phyloP scores from a whole-genome alignment of 257 asterid genomes.

The Buddleja alternifolia region DNA sequence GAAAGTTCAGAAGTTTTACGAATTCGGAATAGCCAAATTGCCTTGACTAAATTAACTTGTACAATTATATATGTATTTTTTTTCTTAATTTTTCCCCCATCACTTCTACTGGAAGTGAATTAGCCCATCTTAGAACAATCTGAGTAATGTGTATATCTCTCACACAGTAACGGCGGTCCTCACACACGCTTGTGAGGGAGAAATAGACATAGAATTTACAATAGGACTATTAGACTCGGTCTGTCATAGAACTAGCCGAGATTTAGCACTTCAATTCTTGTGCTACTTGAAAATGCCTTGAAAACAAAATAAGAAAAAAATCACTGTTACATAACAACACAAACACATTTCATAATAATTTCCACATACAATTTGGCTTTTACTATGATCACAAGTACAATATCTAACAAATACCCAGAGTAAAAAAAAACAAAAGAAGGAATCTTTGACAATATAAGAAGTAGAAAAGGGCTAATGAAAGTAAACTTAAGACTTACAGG shows the following conservation, averaged over 20 bases:
- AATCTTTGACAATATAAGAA: neutral
- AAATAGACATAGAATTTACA: too few species aligned
- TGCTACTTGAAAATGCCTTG: too few species aligned
- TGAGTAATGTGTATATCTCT: too few species aligned
- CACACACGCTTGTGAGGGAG: too few species aligned
- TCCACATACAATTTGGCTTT: neutral
- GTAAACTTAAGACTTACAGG: conserved; percentile 41
- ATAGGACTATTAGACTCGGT: too few species aligned
- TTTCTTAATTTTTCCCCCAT: neutral
- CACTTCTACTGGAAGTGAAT: neutral
- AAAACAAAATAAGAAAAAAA: too few species aligned
- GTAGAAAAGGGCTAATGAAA: neutral
- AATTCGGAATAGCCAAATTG: neutral
- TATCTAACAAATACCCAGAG: neutral
- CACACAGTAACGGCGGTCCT: too few species aligned
- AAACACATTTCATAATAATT: neutral
- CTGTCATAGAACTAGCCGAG: too few species aligned
- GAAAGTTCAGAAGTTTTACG: conserved; percentile 5
- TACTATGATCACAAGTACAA: neutral
- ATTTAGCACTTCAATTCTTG: too few species aligned
- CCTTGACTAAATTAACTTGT: neutral
- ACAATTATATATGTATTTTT: neutral
- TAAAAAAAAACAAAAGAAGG: neutral
- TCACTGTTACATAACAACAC: neutral
- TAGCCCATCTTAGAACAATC: too few species aligned